A percentile compares a stretch with the other conserved stretches of the same genome.
These are phyloP conservation scores for Puccinia brachypodii DNA, from an alignment of 1,284 basidiomycete genomes.

Conservation along the genomic window DNA sequence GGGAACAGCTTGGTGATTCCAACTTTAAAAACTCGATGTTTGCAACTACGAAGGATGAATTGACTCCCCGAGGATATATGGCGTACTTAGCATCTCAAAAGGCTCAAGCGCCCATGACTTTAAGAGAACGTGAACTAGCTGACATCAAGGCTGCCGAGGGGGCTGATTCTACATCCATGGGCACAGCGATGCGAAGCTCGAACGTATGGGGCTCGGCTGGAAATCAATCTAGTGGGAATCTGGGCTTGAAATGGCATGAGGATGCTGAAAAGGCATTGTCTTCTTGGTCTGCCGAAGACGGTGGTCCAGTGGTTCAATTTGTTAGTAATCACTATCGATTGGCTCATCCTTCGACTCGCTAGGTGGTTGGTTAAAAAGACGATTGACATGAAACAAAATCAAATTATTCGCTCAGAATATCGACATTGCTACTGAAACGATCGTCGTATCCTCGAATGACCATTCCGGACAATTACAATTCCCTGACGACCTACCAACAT, in stretches of 20 bases:
- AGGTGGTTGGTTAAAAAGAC: neutral
- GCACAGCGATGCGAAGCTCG: slow-evolving; percentile 30
- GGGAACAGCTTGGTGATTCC: slow-evolving; percentile 39
- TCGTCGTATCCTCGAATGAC: slow-evolving; percentile 30
- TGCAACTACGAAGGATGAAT: slow-evolving; percentile 46
- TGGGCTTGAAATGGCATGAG: slow-evolving; percentile 37
- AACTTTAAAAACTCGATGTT: slow-evolving; percentile 43
- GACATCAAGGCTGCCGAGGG: slow-evolving; percentile 47
- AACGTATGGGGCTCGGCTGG: slow-evolving; percentile 40
- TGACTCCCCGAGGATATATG: slow-evolving; percentile 41
- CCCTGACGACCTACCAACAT: slow-evolving; percentile 44
- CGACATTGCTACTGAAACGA: slow-evolving; percentile 32
- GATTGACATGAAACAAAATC: neutral
- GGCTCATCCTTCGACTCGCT: neutral
- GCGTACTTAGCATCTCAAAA: slow-evolving; percentile 30
- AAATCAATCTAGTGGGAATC: slow-evolving; percentile 1
- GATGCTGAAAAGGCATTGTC: slow-evolving; percentile 35
- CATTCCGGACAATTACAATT: slow-evolving; percentile 34
- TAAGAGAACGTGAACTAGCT: slow-evolving; percentile 41
- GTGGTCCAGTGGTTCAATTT: slow-evolving; percentile 26
- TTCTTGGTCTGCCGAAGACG: slow-evolving; percentile 27
- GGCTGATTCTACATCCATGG: slow-evolving; percentile 7
- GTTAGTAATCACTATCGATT: slow-evolving; percentile 10
- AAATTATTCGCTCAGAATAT: slow-evolving; percentile 21
- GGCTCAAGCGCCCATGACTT: slow-evolving; percentile 45